Evolutionary conservation across 257 asterid genomes (phyloP), one percentile per base, ranked within the genome.

Genomic region (Thymus mandschuricus): DNA sequence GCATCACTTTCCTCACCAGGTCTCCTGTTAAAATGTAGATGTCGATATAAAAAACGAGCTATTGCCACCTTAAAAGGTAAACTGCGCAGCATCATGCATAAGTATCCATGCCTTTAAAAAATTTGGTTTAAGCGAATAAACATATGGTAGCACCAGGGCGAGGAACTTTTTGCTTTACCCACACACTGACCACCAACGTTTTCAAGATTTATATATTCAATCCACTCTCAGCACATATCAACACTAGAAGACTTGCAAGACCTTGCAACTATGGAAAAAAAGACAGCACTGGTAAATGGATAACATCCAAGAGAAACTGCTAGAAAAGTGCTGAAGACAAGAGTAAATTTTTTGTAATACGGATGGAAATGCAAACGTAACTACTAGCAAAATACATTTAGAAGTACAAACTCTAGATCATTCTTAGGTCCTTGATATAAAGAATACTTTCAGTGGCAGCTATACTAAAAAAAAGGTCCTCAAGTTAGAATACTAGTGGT

Each of bases 1-100:
- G 81, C 79, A 81, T 93, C 98, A 55, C 95, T 92, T 77, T 86
- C 98, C 69, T 86, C 96, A 64, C 90, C 89, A 64, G 94, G 96
- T 71, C 85, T 86, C 88, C 92, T 90, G 86, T 65, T 57, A 77
- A 45, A 70, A 64, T 8, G 61, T 76, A 6, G 38, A 60, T 64
- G 48, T 64, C 59, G 41, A 43, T 56, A 45, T 43, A 72, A 61
- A 38, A 51, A 64, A 30, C 27, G 48, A 66, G 52, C 45, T 27
- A 56, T 21, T 10, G 56, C 29, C 21, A 28, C 34, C 59, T n/a
- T 58, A 10, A 21, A 21, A 21, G 21, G 21, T 21, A 21, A 46
- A 71, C 27, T 15, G 28, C 58, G 9, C 8, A 45, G 3, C 60
- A 44, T 63, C 21, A 38, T 51, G n/a, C 3, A 68, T 8, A 4